Evolutionary conservation across 495 filamentous ascomycete genomes (phyloP).

Genomic region (Polyplosphaeria fusca): DNA sequence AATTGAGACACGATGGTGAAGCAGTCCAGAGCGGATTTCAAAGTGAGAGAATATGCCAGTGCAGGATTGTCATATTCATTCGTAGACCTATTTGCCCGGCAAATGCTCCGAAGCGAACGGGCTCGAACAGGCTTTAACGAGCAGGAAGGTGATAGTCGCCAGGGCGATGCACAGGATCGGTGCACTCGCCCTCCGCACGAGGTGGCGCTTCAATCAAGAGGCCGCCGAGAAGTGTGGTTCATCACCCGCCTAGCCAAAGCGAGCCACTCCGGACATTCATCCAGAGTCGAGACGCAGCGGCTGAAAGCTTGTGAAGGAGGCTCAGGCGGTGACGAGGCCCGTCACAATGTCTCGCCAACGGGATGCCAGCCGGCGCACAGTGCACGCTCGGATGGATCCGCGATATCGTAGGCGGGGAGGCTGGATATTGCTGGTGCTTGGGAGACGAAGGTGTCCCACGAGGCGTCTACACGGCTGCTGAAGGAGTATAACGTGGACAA

Average conservation of each 20-base stretch:
- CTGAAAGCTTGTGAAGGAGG: constrained; percentile 23
- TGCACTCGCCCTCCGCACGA: too few relatives aligned
- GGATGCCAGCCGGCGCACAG: constrained; percentile 2
- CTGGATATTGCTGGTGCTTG: neutral
- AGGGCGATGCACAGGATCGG: too few relatives aligned
- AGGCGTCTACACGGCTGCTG: neutral
- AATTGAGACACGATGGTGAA: too few relatives aligned
- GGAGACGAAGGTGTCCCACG: neutral
- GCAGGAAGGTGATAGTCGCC: too few relatives aligned
- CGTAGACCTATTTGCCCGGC: too few relatives aligned
- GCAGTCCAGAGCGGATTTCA: too few relatives aligned
- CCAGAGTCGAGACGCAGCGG: constrained; percentile 1
- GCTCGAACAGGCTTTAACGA: too few relatives aligned
- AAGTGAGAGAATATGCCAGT: too few relatives aligned
- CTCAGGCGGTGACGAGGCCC: constrained; percentile 16
- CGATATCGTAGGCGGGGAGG: neutral
- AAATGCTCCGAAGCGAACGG: too few relatives aligned
- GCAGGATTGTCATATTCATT: too few relatives aligned
- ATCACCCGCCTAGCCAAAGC: constrained; percentile 4
- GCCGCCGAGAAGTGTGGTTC: constrained; percentile 7
- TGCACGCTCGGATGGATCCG: constrained; percentile 2
- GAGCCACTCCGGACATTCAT: constrained; percentile 6
- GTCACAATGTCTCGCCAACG: constrained; percentile 9
- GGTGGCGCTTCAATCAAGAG: constrained; percentile 8
- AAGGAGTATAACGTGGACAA: constrained; percentile 4